Evolutionary conservation across 225 moss, liverwort and hornwort species (phyloP).

Genomic region (Marchantia paleacea): DNA sequence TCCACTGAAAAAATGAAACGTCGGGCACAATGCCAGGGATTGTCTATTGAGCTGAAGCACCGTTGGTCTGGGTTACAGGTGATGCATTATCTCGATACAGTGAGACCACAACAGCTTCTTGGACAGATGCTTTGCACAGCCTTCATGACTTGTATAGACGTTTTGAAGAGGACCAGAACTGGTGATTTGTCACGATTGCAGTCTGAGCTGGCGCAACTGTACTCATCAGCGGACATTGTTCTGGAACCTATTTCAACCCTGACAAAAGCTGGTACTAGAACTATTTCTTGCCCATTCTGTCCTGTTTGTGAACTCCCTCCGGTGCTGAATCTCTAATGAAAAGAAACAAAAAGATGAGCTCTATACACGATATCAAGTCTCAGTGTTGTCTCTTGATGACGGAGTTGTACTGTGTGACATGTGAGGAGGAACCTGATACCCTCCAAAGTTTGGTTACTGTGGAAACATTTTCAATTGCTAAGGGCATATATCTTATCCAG

Average conservation of each 20-base stretch:
- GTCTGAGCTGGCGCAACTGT: conserved; percentile 57
- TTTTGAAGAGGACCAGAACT: conserved; percentile 53
- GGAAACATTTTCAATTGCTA: not conserved
- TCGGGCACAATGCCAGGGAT: not conserved
- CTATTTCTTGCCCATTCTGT: not conserved
- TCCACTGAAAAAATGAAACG: not conserved
- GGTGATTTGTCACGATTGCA: conserved; percentile 47
- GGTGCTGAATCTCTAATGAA: too few relatives aligned
- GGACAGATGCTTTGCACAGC: conserved; percentile 80
- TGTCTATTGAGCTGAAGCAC: not conserved
- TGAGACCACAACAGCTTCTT: conserved; percentile 81
- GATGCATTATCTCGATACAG: conserved; percentile 85
- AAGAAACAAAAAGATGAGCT: too few relatives aligned
- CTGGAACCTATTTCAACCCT: conserved; percentile 55
- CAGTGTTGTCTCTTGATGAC: too few relatives aligned
- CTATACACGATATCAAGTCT: too few relatives aligned
- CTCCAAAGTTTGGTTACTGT: not conserved
- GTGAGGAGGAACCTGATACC: too few relatives aligned
- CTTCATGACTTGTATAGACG: conserved; percentile 66
- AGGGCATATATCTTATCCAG: not conserved
- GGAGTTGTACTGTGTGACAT: too few relatives aligned
- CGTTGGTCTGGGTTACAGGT: conserved; percentile 52
- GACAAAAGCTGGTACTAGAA: conserved; percentile 23
- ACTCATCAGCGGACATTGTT: conserved; percentile 52
- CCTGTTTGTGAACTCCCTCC: not conserved